These are phyloP conservation scores for Neonectria sp. DNA, from an alignment of 2,329 filamentous ascomycete species.

Conservation along the genomic window DNA sequence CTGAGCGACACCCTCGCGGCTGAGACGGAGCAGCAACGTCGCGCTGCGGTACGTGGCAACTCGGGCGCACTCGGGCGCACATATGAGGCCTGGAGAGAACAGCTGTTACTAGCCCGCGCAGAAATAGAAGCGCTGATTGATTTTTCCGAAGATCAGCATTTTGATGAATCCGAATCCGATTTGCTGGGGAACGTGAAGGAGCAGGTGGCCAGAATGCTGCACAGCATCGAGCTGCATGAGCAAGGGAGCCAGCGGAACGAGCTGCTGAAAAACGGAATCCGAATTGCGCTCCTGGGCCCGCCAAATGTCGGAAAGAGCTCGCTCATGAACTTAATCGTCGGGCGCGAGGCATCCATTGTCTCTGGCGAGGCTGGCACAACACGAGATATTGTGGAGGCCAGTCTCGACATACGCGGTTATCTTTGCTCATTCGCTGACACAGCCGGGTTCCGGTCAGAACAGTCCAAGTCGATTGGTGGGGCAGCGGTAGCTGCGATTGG, in stretches of 20 bases:
- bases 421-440: slow-evolving; percentile 97
- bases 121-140: slow-evolving; percentile 97
- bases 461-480: slow-evolving; percentile 28
- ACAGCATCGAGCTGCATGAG: slow-evolving; percentile 78
- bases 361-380: slow-evolving; percentile 95
- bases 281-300: slow-evolving; percentile 87
- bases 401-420: slow-evolving; percentile 90
- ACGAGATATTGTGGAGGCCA: slow-evolving; percentile 92
- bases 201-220: slow-evolving; percentile 74
- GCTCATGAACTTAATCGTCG: slow-evolving; percentile 89
- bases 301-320: slow-evolving; percentile 98
- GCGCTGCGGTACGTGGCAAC: slow-evolving; percentile 84
- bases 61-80: slow-evolving; percentile 78
- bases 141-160: slow-evolving; percentile 97
- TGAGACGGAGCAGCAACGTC: slow-evolving; percentile 93
- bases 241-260: slow-evolving; percentile 86
- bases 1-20: slow-evolving; percentile 75
- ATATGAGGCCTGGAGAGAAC: slow-evolving; percentile 87
- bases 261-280: slow-evolving; percentile 87
- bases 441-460: slow-evolving; percentile 81
- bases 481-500: slow-evolving; percentile 66
- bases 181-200: slow-evolving; percentile 78
- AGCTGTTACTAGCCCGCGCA: slow-evolving; percentile 84
- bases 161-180: slow-evolving; percentile 86
- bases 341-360: slow-evolving; percentile 94